Evolutionary conservation across 2,329 filamentous ascomycete species (phyloP).

Genomic region (Pseudopyrenochaeta lycopersici): DNA sequence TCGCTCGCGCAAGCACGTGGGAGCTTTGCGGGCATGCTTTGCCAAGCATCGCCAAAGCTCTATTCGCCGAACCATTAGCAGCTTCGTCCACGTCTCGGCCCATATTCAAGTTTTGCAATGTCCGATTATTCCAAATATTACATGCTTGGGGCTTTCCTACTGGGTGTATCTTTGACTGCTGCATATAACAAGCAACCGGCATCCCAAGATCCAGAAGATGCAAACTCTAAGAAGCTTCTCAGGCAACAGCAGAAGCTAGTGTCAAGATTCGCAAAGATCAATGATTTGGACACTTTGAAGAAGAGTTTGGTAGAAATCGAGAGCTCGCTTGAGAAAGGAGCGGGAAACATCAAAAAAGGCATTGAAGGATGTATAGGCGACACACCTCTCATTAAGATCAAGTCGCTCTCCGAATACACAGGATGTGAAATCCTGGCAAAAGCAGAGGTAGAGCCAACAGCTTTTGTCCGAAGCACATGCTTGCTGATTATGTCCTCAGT

Average conservation of each 20-base stretch:
- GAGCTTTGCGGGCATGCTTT: constrained; percentile 27
- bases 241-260: constrained; percentile 30
- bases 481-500: constrained; percentile 54
- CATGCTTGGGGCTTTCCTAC: constrained; percentile 75
- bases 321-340: constrained; percentile 15
- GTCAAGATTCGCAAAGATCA: constrained; percentile 32
- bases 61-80: constrained; percentile 17
- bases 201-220: constrained; percentile 17
- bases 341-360: constrained; percentile 70
- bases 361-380: constrained; percentile 94
- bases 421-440: constrained; percentile 92
- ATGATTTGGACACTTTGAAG: constrained; percentile 33
- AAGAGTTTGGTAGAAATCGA: constrained; percentile 33
- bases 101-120: constrained; percentile 32
- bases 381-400: constrained; percentile 87
- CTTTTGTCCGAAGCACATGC: neutral
- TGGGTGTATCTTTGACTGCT: constrained; percentile 75
- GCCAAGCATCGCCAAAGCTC: constrained; percentile 44
- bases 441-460: constrained; percentile 69
- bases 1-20: constrained; percentile 33
- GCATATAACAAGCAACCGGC: constrained; percentile 22
- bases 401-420: constrained; percentile 84
- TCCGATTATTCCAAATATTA: constrained; percentile 61
- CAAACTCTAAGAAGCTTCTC: constrained; percentile 25
- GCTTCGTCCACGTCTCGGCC: constrained; percentile 14